These are phyloP conservation scores for Hypoxylon fragiforme DNA, from an alignment of 495 filamentous ascomycete genomes.

Conservation along the genomic window DNA sequence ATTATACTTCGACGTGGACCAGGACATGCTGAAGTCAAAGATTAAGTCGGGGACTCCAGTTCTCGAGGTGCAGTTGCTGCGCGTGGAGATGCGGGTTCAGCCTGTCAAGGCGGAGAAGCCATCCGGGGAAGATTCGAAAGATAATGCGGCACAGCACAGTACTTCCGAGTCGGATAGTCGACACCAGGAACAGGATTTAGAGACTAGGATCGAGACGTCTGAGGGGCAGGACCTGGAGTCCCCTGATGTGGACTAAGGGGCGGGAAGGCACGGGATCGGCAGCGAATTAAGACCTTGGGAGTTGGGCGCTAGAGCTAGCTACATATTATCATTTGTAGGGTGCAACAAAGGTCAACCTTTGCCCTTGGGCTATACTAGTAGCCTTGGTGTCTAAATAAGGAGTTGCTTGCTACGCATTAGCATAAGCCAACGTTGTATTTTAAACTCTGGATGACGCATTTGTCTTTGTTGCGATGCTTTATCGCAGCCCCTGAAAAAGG, in stretches of 20 bases:
- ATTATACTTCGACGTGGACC: conserved; percentile 53
- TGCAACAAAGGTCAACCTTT: too few species aligned
- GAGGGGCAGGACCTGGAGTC: conserved; percentile 3
- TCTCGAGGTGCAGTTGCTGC: conserved; percentile 47
- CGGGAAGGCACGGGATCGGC: not conserved
- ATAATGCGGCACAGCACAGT: not conserved
- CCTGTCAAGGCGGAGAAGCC: conserved; percentile 13
- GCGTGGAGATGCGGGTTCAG: conserved; percentile 44
- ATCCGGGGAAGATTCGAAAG: not conserved
- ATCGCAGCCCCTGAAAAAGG: too few species aligned
- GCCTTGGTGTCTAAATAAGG: too few species aligned
- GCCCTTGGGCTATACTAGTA: too few species aligned
- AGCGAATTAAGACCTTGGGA: not conserved
- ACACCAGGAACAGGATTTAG: not conserved
- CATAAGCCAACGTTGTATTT: too few species aligned
- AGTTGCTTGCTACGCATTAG: too few species aligned
- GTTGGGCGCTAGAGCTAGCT: too few species aligned
- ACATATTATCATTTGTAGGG: too few species aligned
- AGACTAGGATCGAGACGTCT: not conserved
- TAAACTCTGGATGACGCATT: too few species aligned
- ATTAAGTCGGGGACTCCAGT: conserved; percentile 37
- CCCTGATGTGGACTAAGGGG: conserved; percentile 23
- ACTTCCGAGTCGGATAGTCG: not conserved
- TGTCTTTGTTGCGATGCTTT: too few species aligned
- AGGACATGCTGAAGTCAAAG: conserved; percentile 46